Evolutionary conservation across 164 flowering plant genomes (phyloP).

Genomic region (Vitis labrusca): DNA sequence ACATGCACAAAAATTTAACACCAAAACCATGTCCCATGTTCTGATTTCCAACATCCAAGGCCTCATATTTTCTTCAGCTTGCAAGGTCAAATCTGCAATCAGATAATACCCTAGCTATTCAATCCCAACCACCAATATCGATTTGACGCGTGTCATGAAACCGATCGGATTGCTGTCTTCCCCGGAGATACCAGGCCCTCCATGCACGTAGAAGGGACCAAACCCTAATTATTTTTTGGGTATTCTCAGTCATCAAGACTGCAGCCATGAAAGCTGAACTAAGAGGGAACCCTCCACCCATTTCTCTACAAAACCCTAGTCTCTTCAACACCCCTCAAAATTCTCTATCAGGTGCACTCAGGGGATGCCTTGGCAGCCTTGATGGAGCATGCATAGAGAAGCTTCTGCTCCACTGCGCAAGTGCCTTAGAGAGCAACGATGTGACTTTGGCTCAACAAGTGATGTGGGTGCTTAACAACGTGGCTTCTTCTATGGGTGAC

Average conservation of each 20-base stretch:
- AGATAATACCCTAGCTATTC: constrained; percentile 39
- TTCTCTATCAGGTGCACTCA: constrained; percentile 52
- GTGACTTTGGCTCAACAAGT: constrained; percentile 84
- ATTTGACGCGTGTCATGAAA: constrained; percentile 26
- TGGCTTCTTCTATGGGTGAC: constrained; percentile 66
- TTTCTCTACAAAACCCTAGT: constrained; percentile 41
- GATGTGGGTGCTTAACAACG: constrained; percentile 93
- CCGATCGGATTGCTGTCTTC: background rate
- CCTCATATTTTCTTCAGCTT: constrained; percentile 14
- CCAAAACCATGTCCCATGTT: background rate
- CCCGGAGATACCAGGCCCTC: constrained; percentile 1
- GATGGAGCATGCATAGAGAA: constrained; percentile 83
- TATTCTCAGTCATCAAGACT: background rate
- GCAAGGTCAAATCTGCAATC: constrained; percentile 16
- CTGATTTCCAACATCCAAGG: background rate
- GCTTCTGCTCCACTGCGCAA: constrained; percentile 78
- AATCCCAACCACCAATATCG: constrained; percentile 32
- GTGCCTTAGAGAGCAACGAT: constrained; percentile 72
- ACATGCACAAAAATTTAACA: background rate
- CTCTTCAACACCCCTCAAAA: constrained; percentile 40
- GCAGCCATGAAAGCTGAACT: constrained; percentile 56
- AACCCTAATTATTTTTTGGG: constrained; percentile 11
- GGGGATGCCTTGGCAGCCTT: constrained; percentile 68
- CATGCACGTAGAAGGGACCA: constrained; percentile 33
- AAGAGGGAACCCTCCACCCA: constrained; percentile 32